Percentiles rank a stretch among this genome's conserved stretches.
phyloP scores from a whole-genome alignment of 257 asterid genomes.

The Nicotiana noctiflora region DNA sequence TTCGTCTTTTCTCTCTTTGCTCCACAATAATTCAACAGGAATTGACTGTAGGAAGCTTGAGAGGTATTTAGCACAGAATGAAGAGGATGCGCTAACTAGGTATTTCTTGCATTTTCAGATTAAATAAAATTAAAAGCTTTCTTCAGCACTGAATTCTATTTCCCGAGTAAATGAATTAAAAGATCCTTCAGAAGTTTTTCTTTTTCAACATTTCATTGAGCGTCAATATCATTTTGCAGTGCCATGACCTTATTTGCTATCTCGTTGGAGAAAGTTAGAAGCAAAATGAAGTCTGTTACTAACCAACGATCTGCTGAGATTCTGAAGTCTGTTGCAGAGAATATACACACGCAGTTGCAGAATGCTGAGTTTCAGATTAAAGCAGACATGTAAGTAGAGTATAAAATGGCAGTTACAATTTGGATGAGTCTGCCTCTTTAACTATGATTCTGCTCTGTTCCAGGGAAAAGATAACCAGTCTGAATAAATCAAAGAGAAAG shows the following conservation, averaged over 20 bases:
- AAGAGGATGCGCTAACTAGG: slow-evolving; percentile 62
- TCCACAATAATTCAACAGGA: slow-evolving; percentile 27
- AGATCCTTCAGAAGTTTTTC: neutral
- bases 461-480: slow-evolving; percentile 64
- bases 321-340: slow-evolving; percentile 59
- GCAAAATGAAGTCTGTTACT: slow-evolving; percentile 58
- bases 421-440: slow-evolving; percentile 16
- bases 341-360: slow-evolving; percentile 46
- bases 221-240: slow-evolving; percentile 35
- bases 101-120: slow-evolving; percentile 28
- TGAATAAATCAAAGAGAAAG: slow-evolving; percentile 49
- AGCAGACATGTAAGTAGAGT: slow-evolving; percentile 54
- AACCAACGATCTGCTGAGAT: slow-evolving; percentile 64
- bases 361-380: slow-evolving; percentile 68
- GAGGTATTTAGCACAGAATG: slow-evolving; percentile 40
- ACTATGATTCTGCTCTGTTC: slow-evolving; percentile 25
- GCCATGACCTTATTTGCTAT: slow-evolving; percentile 53
- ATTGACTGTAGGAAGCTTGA: slow-evolving; percentile 28
- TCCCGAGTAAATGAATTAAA: slow-evolving; percentile 9
- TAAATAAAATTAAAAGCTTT: neutral
- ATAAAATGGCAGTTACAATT: slow-evolving; percentile 10
- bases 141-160: neutral
- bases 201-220: neutral
- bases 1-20: neutral
- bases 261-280: slow-evolving; percentile 61